These are phyloP conservation scores for Paulownia fortunei DNA, from an alignment of 257 asterid genomes.

Conservation along the genomic window DNA sequence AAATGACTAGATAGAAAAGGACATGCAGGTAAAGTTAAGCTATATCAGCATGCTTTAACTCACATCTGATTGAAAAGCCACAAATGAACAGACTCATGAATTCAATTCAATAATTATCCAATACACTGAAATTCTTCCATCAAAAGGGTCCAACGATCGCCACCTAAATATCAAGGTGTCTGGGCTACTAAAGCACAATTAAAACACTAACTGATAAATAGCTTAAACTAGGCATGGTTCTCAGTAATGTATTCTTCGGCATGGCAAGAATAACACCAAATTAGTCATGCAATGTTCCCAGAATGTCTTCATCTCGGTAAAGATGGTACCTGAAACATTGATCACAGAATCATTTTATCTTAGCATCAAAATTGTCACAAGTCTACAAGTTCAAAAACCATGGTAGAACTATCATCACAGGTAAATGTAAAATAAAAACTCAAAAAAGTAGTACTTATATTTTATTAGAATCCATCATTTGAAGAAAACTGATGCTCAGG, in stretches of 20 bases:
- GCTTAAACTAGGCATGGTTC: slow-evolving; percentile 13
- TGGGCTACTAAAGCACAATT: slow-evolving; percentile 10
- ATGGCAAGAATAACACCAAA: slow-evolving; percentile 12
- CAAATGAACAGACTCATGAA: background rate
- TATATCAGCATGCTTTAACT: background rate
- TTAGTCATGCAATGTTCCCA: slow-evolving; percentile 57
- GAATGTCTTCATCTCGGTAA: slow-evolving; percentile 65
- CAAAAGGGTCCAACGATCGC: slow-evolving; percentile 2
- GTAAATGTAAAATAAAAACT: background rate
- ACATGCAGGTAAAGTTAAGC: background rate
- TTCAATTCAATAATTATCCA: slow-evolving; percentile 3
- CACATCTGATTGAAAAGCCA: background rate
- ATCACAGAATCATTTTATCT: background rate
- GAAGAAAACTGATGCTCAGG: background rate
- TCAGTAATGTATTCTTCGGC: slow-evolving; percentile 12
- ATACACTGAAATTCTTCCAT: slow-evolving; percentile 1
- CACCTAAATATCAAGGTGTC: background rate
- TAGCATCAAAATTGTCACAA: slow-evolving; percentile 15
- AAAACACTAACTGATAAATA: slow-evolving; percentile 1
- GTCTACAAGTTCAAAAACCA: background rate
- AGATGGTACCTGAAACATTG: slow-evolving; percentile 58
- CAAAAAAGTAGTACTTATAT: background rate
- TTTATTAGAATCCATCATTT: background rate
- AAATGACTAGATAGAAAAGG: background rate
- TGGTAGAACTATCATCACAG: background rate